Conservation (phyloP, 768 basidiomycete genomes). For the Chalciporus pseudorubinellus region DNA sequence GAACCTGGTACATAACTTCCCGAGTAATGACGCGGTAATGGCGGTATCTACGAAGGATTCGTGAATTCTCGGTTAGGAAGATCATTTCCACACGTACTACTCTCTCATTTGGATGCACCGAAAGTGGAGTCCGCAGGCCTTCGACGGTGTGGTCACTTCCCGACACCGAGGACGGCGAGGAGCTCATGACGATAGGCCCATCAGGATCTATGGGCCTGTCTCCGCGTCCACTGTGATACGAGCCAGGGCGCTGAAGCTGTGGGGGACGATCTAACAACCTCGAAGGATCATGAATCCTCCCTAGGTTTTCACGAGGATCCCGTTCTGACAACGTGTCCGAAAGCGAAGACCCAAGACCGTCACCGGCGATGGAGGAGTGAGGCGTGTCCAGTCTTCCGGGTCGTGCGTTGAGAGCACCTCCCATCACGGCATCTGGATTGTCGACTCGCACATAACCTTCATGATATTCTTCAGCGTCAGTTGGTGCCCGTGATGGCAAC, state of each 20-base stretch:
- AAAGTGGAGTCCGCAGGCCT: slow-evolving; percentile 20
- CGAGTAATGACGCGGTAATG: slow-evolving; percentile 25
- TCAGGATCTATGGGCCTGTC: slow-evolving; percentile 14
- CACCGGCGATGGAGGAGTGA: slow-evolving; percentile 24
- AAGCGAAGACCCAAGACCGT: slow-evolving; percentile 14
- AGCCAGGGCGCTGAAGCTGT: slow-evolving; percentile 12
- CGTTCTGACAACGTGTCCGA: slow-evolving; percentile 26
- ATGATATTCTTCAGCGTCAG: slow-evolving; percentile 31
- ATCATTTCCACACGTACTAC: slow-evolving; percentile 18
- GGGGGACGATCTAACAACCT: slow-evolving; percentile 25
- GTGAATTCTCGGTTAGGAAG: background rate
- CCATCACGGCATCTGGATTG: slow-evolving; percentile 31
- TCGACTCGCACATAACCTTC: slow-evolving; percentile 33
- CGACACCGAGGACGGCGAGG: slow-evolving; percentile 19
- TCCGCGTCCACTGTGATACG: slow-evolving; percentile 22
- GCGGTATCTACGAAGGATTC: slow-evolving; percentile 25
- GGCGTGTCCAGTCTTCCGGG: slow-evolving; percentile 22
- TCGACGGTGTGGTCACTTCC: slow-evolving; percentile 34
- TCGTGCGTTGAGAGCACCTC: slow-evolving; percentile 32
- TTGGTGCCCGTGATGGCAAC: slow-evolving; percentile 32
- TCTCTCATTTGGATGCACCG: slow-evolving; percentile 23
- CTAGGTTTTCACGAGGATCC: slow-evolving; percentile 17
- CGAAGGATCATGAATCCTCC: slow-evolving; percentile 19
- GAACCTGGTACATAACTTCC: slow-evolving; percentile 14
- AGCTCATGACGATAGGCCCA: slow-evolving; percentile 22